Evolutionary conservation across 768 basidiomycete species (phyloP).

Genomic region (Tephrocybe rancida): DNA sequence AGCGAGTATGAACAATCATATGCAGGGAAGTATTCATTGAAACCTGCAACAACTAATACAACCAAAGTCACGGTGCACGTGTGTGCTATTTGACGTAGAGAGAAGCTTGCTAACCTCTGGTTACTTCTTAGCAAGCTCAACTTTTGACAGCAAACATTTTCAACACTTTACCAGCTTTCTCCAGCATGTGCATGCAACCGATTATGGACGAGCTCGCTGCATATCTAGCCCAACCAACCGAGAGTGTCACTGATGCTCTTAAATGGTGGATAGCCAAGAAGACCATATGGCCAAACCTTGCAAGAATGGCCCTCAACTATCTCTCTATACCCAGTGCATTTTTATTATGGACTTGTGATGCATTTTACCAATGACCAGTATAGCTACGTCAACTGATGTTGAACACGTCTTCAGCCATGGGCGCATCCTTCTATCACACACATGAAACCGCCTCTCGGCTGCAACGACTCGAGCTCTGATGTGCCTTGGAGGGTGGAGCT

Average conservation of each 20-base stretch:
- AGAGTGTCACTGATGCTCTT: slow-evolving; percentile 15
- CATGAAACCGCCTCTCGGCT: slow-evolving; percentile 22
- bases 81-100: not conserved
- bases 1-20: slow-evolving; percentile 19
- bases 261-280: slow-evolving; percentile 1
- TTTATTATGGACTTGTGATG: not conserved
- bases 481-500: slow-evolving; percentile 32
- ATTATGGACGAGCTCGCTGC: slow-evolving; percentile 21
- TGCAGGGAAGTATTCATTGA: not conserved
- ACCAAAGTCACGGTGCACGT: not conserved
- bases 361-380: not conserved
- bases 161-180: slow-evolving; percentile 5
- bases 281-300: not conserved
- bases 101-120: not conserved
- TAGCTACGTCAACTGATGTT: slow-evolving; percentile 3
- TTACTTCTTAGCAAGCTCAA: not conserved
- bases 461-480: slow-evolving; percentile 29
- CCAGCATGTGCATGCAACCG: not conserved
- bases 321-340: slow-evolving; percentile 1
- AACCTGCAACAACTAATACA: not conserved
- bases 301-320: slow-evolving; percentile 6
- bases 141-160: slow-evolving; percentile 4
- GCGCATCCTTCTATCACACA: slow-evolving; percentile 26
- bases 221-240: slow-evolving; percentile 25
- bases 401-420: slow-evolving; percentile 19